Evolutionary conservation across 257 asterid species (phyloP), one percentile per base, ranked within the genome.

Genomic region (Nicotiana otophora): DNA sequence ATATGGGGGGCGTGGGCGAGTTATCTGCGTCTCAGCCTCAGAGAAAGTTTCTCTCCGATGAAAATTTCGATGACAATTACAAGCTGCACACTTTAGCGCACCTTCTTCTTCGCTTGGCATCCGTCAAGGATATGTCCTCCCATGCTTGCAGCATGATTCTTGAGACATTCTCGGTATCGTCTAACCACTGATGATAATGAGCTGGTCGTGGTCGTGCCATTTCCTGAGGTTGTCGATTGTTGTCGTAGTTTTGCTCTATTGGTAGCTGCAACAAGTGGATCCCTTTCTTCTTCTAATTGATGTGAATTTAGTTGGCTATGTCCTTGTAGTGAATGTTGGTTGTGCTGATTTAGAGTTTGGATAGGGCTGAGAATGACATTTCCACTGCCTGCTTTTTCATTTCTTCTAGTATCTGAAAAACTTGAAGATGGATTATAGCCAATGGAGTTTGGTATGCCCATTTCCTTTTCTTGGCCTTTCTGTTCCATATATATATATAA

Each of bases 71-170:
- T 65, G 74, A 36, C 74, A 65, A 4, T 65, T 42, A 33, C 82
- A 55, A 20, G 70, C 82, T 16, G 69, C 63, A 28, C 82, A 78
- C 7, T 34, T 78, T 2, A 78, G 31, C 69, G 54, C 31, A 17
- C 31, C 54, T 14, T 78, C 82, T 31, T 57, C 69, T 58, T 68
- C 82, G 14, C 55, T 58, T 4, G 82, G 26, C 26, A 78, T 15
- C 69, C 82, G 11, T 78, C 82, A 9, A 55, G 36, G 16, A 55
- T 70, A 55, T 78, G 16, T 16, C 82, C 82, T 26, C 82, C 82
- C n/a, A 11, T 31, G 15, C 14, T 66, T 5, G 46, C 75, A 10
- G 75, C 75, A 66, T 66, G 75, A 19, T 66, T 66, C 75, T 66
- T 66, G 75, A 30, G 75, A 26, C 75, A 66, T 11, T 33, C 75